Percentiles rank a stretch among this genome's conserved stretches.
Evolutionary conservation across 495 filamentous ascomycete genomes (phyloP).

Genomic region (Aspergillus funiculosus): DNA sequence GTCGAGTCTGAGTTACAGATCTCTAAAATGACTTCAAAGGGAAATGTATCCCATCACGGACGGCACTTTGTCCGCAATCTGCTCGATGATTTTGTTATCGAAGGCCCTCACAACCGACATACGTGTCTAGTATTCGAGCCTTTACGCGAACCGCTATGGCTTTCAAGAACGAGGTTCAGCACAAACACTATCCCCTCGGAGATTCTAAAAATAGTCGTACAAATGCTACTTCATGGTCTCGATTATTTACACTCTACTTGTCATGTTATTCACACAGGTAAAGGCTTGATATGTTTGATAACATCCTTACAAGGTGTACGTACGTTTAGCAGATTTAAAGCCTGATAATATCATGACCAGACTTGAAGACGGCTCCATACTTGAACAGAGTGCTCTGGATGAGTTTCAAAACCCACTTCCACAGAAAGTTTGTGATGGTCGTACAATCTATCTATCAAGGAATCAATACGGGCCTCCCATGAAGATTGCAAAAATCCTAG

Average conservation of each 20-base stretch:
- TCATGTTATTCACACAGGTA: slow-evolving; percentile 83
- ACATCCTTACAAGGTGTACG: not conserved
- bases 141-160: slow-evolving; percentile 9
- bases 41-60: too few species aligned
- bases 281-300: slow-evolving; percentile 30
- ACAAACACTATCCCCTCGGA: slow-evolving; percentile 50
- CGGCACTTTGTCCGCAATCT: too few species aligned
- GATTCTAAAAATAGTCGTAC: slow-evolving; percentile 77
- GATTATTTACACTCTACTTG: slow-evolving; percentile 83
- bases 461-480: too few species aligned
- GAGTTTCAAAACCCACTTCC: slow-evolving; percentile 20
- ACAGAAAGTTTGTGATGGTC: too few species aligned
- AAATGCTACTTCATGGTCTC: slow-evolving; percentile 77
- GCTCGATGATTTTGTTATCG: too few species aligned
- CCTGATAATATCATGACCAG: slow-evolving; percentile 20
- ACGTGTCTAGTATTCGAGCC: not conserved
- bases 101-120: too few species aligned
- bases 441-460: too few species aligned
- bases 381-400: slow-evolving; percentile 17
- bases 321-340: slow-evolving; percentile 8
- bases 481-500: too few species aligned
- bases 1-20: too few species aligned
- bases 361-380: slow-evolving; percentile 19
- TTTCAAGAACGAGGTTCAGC: slow-evolving; percentile 11
- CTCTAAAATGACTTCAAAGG: too few species aligned